These are phyloP conservation scores for Dactylis glomerata DNA, from an alignment of 176 grass and related monocot genomes.

Conservation along the genomic window DNA sequence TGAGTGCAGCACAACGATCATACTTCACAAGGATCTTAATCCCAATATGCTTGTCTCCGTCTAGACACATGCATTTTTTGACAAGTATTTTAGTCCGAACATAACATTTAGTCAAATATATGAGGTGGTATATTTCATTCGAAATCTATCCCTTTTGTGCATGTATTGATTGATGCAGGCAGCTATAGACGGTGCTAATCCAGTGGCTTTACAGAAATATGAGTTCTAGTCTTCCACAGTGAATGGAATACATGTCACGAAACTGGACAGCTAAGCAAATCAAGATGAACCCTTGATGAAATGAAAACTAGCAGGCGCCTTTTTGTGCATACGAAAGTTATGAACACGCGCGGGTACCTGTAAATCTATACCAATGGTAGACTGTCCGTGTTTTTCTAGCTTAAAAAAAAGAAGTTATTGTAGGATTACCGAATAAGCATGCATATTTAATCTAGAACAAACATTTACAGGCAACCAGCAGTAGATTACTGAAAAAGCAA, in stretches of 20 bases:
- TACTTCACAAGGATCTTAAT: not conserved
- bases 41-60: not conserved
- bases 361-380: not conserved
- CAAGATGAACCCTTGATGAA: not conserved
- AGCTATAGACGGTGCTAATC: not conserved
- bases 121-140: too few species aligned
- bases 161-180: too few species aligned
- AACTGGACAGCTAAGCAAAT: not conserved
- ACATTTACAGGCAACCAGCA: not conserved
- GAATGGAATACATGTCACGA: not conserved
- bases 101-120: too few species aligned
- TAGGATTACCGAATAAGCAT: not conserved
- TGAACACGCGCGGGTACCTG: not conserved
- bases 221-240: not conserved
- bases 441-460: not conserved
- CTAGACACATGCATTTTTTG: too few species aligned
- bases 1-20: not conserved
- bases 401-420: not conserved
- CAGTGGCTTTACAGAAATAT: not conserved
- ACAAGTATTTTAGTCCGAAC: too few species aligned
- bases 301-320: not conserved
- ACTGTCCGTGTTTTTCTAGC: not conserved
- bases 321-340: not conserved
- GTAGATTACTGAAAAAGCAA: slow-evolving; percentile 11
- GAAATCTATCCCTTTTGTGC: too few species aligned